Evolutionary conservation across 305 asterid genomes (phyloP).

Genomic region (Withania somnifera): DNA sequence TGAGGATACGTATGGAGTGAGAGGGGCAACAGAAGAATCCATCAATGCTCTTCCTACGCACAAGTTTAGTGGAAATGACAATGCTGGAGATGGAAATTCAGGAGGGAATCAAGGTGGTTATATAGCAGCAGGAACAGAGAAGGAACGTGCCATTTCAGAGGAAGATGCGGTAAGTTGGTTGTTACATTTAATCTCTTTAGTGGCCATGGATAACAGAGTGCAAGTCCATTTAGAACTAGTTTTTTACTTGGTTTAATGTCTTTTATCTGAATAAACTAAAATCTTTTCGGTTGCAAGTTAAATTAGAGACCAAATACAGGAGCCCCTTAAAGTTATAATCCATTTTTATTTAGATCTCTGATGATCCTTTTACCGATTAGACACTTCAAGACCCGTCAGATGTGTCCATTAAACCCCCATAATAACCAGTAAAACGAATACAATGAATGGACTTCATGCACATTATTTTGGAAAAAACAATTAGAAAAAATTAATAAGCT

Average conservation of each 20-base stretch:
- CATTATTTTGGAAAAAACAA: not conserved
- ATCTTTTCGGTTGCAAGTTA: not conserved
- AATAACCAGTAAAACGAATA: not conserved
- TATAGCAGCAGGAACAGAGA: conserved; percentile 75
- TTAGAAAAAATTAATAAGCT: no score
- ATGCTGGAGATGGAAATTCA: conserved; percentile 5
- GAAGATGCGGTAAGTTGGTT: conserved; percentile 69
- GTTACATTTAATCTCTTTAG: not conserved
- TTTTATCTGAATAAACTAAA: not conserved
- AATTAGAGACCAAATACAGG: not conserved
- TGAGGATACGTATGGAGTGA: conserved; percentile 22
- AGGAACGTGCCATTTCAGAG: conserved; percentile 67
- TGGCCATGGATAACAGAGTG: not conserved
- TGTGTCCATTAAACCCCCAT: not conserved
- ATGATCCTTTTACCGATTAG: not conserved
- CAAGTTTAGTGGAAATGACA: conserved; percentile 17
- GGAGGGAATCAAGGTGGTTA: conserved; percentile 52
- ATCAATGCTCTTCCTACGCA: conserved; percentile 26
- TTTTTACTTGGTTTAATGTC: not conserved
- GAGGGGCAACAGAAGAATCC: conserved; percentile 28
- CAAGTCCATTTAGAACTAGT: not conserved
- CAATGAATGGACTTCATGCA: not conserved
- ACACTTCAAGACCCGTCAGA: not conserved
- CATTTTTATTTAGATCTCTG: not conserved
- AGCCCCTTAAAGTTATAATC: not conserved